phyloP scores from a whole-genome alignment of 805 yeast species.

The Hemisphaericaspora nanyangensis region DNA sequence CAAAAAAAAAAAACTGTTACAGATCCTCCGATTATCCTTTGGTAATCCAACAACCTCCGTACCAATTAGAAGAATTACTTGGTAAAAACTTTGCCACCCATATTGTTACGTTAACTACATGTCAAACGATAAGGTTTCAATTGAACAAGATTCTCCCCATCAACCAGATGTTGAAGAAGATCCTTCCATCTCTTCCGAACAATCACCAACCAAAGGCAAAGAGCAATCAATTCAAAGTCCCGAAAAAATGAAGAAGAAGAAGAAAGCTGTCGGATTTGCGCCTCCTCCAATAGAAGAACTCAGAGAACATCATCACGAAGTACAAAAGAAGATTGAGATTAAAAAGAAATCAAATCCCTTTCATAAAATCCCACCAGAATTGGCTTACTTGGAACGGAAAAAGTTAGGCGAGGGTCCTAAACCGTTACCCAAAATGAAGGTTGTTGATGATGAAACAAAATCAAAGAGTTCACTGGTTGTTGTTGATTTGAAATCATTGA shows the following conservation, averaged over 20 bases:
- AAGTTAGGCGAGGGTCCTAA: slow-evolving; percentile 23
- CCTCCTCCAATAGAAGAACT: slow-evolving; percentile 34
- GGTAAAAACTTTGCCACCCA: too few species aligned
- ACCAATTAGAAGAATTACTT: too few species aligned
- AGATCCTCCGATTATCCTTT: too few species aligned
- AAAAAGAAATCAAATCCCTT: slow-evolving; percentile 28
- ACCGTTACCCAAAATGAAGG: slow-evolving; percentile 15
- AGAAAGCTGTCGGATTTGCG: slow-evolving; percentile 38
- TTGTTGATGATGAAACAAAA: not conserved
- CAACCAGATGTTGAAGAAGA: not conserved
- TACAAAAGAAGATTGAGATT: slow-evolving; percentile 24
- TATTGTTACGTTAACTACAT: too few species aligned
- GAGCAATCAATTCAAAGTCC: not conserved
- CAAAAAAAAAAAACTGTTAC: too few species aligned
- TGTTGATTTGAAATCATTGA: slow-evolving; percentile 42
- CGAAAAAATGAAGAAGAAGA: slow-evolving; percentile 2
- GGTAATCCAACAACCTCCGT: too few species aligned
- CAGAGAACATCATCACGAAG: slow-evolving; percentile 28
- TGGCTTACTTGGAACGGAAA: slow-evolving; percentile 30
- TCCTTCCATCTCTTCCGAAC: too few species aligned
- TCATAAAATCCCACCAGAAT: slow-evolving; percentile 40
- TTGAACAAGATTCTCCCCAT: not conserved
- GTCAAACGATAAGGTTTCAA: not conserved
- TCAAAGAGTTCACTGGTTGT: not conserved
- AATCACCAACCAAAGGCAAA: not conserved